A percentile compares a stretch with the other conserved stretches of the same genome.
These are phyloP conservation scores for Tetrahymena thermophila DNA, from an alignment of 73 alveolate genomes.

Conservation along the genomic window DNA sequence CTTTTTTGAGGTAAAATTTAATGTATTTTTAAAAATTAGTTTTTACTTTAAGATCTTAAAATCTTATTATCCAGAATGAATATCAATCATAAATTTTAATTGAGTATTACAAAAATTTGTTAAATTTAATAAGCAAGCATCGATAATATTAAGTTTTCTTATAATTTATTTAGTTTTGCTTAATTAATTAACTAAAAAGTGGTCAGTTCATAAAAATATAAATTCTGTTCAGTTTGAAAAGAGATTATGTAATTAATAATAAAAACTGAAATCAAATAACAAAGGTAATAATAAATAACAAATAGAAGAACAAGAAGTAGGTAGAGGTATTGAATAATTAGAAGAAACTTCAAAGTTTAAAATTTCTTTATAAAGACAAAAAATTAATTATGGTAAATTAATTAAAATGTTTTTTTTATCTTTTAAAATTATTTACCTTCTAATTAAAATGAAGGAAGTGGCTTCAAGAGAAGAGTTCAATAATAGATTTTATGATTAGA, in stretches of 20 bases:
- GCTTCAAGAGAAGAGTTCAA: neutral
- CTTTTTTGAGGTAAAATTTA: neutral
- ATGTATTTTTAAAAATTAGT: neutral
- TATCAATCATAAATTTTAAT: neutral
- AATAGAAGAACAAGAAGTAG: neutral
- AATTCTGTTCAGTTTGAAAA: neutral
- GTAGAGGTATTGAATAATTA: neutral
- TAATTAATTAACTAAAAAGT: no score
- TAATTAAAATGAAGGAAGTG: neutral
- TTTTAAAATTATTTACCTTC: no score
- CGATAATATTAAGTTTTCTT: no score
- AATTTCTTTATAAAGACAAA: no score
- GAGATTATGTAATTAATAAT: neutral
- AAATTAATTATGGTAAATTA: neutral
- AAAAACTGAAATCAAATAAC: neutral
- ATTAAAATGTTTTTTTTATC: neutral
- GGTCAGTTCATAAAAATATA: neutral
- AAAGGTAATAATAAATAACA: neutral
- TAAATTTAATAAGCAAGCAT: neutral
- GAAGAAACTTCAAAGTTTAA: neutral
- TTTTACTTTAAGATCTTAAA: neutral
- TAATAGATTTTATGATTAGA: neutral
- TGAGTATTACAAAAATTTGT: neutral
- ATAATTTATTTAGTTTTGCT: neutral
- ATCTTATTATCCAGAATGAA: neutral